These are phyloP conservation scores for Thielaviopsis cerberus DNA, from an alignment of 2,329 filamentous ascomycete genomes.

Conservation along the genomic window DNA sequence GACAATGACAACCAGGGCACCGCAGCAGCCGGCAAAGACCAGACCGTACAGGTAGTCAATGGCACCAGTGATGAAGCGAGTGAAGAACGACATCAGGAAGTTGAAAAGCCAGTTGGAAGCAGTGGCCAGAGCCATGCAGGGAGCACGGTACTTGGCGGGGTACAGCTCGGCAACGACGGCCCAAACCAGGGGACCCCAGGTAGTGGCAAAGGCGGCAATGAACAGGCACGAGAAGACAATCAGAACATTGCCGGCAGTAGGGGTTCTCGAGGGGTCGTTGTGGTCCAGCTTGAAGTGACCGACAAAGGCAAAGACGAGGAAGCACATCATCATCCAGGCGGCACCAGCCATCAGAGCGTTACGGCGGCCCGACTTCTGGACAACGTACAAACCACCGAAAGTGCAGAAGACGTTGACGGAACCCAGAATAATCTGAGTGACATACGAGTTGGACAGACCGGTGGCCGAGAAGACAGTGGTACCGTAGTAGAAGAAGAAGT, in stretches of 20 bases:
- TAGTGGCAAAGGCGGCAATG: conserved; percentile 47
- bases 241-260: conserved; percentile 36
- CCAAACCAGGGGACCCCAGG: conserved; percentile 55
- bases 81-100: conserved; percentile 39
- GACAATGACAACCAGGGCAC: conserved; percentile 42
- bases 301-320: conserved; percentile 31
- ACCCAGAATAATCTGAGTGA: conserved; percentile 49
- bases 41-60: conserved; percentile 56
- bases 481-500: conserved; percentile 51
- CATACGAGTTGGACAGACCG: conserved; percentile 45
- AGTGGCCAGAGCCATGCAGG: conserved; percentile 37
- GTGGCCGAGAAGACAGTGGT: conserved; percentile 48
- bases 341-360: conserved; percentile 44
- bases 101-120: conserved; percentile 48
- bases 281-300: conserved; percentile 27
- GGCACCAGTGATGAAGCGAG: conserved; percentile 51
- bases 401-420: conserved; percentile 51
- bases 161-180: conserved; percentile 46
- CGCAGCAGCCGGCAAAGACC: conserved; percentile 51
- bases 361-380: conserved; percentile 46
- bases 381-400: conserved; percentile 44
- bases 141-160: conserved; percentile 35
- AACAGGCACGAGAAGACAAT: conserved; percentile 53
- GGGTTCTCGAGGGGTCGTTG: conserved; percentile 24
- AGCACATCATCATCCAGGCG: conserved; percentile 38